Evolutionary conservation across 768 basidiomycete species (phyloP).

Genomic region (Leccinellum luteum): DNA sequence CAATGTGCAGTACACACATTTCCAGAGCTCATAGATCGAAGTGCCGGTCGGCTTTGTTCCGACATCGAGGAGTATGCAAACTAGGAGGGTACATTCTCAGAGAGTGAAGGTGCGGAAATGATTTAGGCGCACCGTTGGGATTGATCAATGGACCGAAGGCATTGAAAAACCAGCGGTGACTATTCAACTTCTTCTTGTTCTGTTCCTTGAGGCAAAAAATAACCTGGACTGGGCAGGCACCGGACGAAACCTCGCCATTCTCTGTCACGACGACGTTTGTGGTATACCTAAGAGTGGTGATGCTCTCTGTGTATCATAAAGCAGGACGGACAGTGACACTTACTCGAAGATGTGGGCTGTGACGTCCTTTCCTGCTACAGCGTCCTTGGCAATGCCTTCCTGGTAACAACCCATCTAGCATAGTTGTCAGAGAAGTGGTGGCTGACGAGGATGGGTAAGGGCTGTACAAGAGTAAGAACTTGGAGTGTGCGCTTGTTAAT

Average conservation of each 20-base stretch:
- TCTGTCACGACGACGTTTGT: slow-evolving; percentile 76
- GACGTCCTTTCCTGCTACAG: slow-evolving; percentile 84
- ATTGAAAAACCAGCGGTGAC: slow-evolving; percentile 97
- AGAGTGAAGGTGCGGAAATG: neutral
- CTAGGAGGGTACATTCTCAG: slow-evolving; percentile 33
- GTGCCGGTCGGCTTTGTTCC: slow-evolving; percentile 95
- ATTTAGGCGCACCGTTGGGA: slow-evolving; percentile 61
- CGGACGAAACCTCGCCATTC: slow-evolving; percentile 72
- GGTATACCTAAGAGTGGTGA: slow-evolving; percentile 54
- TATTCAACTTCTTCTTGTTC: slow-evolving; percentile 97
- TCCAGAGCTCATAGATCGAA: slow-evolving; percentile 96
- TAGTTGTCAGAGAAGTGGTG: neutral
- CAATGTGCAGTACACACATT: slow-evolving; percentile 47
- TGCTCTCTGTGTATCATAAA: neutral
- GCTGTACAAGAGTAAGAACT: slow-evolving; percentile 72
- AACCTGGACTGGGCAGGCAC: slow-evolving; percentile 80
- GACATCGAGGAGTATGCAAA: slow-evolving; percentile 90
- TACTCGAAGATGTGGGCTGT: slow-evolving; percentile 94
- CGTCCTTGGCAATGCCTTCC: slow-evolving; percentile 88
- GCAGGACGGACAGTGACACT: slow-evolving; percentile 22
- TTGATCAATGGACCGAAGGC: slow-evolving; percentile 86
- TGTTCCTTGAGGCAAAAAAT: slow-evolving; percentile 93
- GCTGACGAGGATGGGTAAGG: slow-evolving; percentile 5
- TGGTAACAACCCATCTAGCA: slow-evolving; percentile 80
- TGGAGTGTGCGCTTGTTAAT: slow-evolving; percentile 90